Base-by-base conservation (phyloP, 306 rosid genomes). In the Macrotyloma uniflorum region DNA sequence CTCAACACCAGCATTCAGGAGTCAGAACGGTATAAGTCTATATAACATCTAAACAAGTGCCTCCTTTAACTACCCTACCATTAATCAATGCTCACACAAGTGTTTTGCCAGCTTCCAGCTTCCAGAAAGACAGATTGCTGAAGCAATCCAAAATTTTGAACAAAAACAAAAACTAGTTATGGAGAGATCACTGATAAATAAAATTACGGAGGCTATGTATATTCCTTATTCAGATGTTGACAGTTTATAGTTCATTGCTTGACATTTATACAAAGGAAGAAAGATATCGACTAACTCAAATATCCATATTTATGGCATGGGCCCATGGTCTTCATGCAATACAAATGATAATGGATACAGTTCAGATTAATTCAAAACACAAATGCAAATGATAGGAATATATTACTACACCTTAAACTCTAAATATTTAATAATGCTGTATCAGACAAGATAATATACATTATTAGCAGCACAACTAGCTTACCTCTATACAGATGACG, bases 401-500 rank as follows among this genome's bases (percentile, higher is more conserved):
- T 58, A 22, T 28, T 20, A 62, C 12, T 16, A 36, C 55, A 24
- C 63, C 69, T 28, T 51, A 61, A 59, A 76, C 45, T 82, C 4
- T 4, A 81, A 38, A 19, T 54, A 55, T 55, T 14, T 55, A 20
- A 18, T 32, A 58, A 72, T 49, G 57, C 45, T 54, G 51, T 63
- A 65, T 40, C 18, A 33, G 26, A 71, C 15, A 50, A 30, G 66
- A 61, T 38, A 73, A 69, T 35, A 47, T 43, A 68, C 70, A 68
- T 62, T 15, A 24, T 26, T 53, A 22, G 62, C 58, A 13, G 64
- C 59, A 65, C 10, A 38, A 83, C 55, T 40, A 64, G 51, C 85
- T 51, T 45, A 96, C 99, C 97, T 96, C 98, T 82, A 96, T 96
- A 86, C 99, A 96, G 82, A 96, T 96, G 71, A 96, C 87, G 81